Base-by-base conservation (phyloP, 805 yeast species). In the Candida coleopterorum region DNA sequence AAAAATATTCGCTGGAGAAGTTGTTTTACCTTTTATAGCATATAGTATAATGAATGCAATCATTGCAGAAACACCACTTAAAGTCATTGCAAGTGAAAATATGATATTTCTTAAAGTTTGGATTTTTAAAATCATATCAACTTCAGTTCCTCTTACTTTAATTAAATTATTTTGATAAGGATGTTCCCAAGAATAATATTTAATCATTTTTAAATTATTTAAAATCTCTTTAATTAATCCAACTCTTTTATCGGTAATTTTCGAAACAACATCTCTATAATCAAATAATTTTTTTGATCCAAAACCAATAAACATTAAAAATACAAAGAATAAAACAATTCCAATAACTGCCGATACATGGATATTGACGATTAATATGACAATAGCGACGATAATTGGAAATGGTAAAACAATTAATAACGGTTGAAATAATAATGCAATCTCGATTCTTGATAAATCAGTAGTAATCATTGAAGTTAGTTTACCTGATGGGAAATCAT, bases 181-280 rank as follows among this genome's bases (percentile, higher is more conserved):
- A 28, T 64, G 64, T 58, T 87, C 96, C 95, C 95, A 87, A 1
- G 93, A 84, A 54, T 86, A 87, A 54, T 73, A 82, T 61, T 88
- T 87, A 55, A 88, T 83, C 57, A 80, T 72, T 49, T 84, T 84
- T 71, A 88, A 73, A 43, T 81, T 77, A 50, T 73, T 77, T 43
- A 88, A 62, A 26, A 85, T 72, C 54, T 87, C 96, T 42, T 83
- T 79, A 55, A 85, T 77, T 28, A 74, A 64, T 26, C 74, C 68
- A 16, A 87, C 83, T 50, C 96, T 77, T 14, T 62, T 57, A 54
- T 87, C 96, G 2, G 95, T 87, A 49, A 63, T 71, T 3, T 58
- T 60, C 40, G 74, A 75, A 9, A 83, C 77, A 14, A 56, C 52
- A 18, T 62, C 64, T 49, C 95, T 74, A 43, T 68, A 64, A 2